Conservation (phyloP, 2,329 filamentous ascomycete genomes). For the Clarireedia paspali region DNA sequence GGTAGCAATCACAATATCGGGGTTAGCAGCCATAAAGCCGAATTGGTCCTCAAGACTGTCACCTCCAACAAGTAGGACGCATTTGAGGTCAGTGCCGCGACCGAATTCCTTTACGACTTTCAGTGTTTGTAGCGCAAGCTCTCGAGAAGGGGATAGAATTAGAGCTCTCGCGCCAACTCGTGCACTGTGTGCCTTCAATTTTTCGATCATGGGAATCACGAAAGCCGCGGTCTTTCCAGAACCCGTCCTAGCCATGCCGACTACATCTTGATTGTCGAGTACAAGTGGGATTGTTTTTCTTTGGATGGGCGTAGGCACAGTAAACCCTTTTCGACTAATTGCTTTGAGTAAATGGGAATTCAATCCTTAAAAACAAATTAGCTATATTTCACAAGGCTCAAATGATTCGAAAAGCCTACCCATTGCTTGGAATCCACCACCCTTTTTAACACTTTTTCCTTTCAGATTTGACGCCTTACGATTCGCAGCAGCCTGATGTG, state of each 20-base stretch:
- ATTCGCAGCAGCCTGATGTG: constrained; percentile 79
- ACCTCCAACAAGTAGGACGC: constrained; percentile 86
- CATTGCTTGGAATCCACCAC: constrained; percentile 96
- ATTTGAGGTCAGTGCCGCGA: constrained; percentile 82
- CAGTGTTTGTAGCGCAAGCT: constrained; percentile 87
- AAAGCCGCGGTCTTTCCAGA: constrained; percentile 98
- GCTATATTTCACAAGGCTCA: background rate
- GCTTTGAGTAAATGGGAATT: constrained; percentile 80
- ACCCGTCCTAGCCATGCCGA: constrained; percentile 97
- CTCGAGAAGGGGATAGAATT: constrained; percentile 85
- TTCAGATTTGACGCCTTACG: constrained; percentile 77
- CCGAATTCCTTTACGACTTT: constrained; percentile 95
- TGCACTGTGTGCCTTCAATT: constrained; percentile 77
- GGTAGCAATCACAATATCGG: constrained; percentile 95
- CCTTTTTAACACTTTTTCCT: constrained; percentile 83
- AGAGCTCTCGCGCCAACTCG: constrained; percentile 80
- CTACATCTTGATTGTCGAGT: constrained; percentile 86
- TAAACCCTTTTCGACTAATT: constrained; percentile 89
- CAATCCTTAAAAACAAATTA: constrained; percentile 45
- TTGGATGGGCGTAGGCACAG: constrained; percentile 94
- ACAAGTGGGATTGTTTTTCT: constrained; percentile 92
- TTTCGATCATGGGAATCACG: constrained; percentile 97
- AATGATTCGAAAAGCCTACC: constrained; percentile 39
- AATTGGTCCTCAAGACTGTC: constrained; percentile 96
- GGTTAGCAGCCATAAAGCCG: constrained; percentile 83